A percentile compares a stretch with the other conserved stretches of the same genome.
Conservation (phyloP, 495 filamentous ascomycete species). For the Lophiostoma macrostomum region DNA sequence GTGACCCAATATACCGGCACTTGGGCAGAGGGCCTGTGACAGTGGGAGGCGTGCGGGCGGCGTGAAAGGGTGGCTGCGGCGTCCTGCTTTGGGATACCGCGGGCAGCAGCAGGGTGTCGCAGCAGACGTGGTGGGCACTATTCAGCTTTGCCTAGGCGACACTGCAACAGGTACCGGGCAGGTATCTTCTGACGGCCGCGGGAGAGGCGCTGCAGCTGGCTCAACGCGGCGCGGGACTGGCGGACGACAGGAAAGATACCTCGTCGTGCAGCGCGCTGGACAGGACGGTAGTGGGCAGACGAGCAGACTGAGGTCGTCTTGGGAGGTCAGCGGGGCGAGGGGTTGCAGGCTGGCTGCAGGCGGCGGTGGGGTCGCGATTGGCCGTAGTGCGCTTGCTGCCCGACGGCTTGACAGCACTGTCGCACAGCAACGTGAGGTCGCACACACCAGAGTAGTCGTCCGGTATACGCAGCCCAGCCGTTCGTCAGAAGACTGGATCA, state of each 20-base stretch:
- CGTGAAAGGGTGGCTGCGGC: constrained; percentile 27
- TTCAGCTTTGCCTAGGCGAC: not conserved
- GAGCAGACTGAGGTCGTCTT: not conserved
- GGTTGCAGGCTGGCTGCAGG: constrained; percentile 3
- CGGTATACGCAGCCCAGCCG: too few relatives aligned
- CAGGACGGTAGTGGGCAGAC: constrained; percentile 10
- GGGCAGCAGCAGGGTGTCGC: not conserved
- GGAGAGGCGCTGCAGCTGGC: constrained; percentile 12
- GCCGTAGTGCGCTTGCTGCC: not conserved
- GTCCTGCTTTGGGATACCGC: constrained; percentile 17
- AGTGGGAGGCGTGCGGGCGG: constrained; percentile 15
- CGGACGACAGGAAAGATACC: constrained; percentile 27
- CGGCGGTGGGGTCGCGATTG: constrained; percentile 10
- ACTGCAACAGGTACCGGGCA: not conserved
- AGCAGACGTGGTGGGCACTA: not conserved
- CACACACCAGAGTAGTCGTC: not conserved
- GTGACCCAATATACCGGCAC: constrained; percentile 31
- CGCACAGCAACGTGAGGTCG: constrained; percentile 24
- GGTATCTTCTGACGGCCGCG: not conserved
- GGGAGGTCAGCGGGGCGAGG: constrained; percentile 5
- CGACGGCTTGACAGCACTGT: not conserved
- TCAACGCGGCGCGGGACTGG: not conserved
- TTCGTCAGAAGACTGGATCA: too few relatives aligned
- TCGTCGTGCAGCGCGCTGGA: not conserved
- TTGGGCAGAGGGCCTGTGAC: constrained; percentile 11